Evolutionary conservation across 2,329 filamentous ascomycete genomes (phyloP).

Genomic region (Leptographium radiaticola): DNA sequence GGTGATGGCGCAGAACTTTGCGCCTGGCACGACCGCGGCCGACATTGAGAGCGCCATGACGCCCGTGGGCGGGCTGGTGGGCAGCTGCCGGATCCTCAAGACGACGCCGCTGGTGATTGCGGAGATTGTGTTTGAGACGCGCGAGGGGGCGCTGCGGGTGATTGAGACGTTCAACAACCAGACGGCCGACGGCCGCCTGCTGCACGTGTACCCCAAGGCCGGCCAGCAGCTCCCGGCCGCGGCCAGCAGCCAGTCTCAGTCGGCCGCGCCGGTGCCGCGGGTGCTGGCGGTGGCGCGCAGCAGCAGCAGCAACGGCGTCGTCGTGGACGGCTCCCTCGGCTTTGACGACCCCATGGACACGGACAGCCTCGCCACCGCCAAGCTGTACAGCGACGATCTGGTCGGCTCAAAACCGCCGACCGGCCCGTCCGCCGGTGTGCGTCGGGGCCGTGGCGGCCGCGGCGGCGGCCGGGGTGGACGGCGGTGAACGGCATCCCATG

Average conservation of each 20-base stretch:
- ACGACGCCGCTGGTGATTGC: conserved; percentile 60
- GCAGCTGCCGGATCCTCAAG: conserved; percentile 55
- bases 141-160: conserved; percentile 59
- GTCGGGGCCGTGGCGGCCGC: conserved; percentile 6
- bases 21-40: conserved; percentile 64
- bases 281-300: conserved; percentile 17
- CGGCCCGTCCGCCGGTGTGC: background rate
- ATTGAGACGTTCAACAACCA: conserved; percentile 68
- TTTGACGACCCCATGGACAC: conserved; percentile 36
- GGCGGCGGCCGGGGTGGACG: background rate
- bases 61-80: conserved; percentile 56
- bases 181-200: conserved; percentile 61
- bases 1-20: conserved; percentile 71
- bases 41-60: conserved; percentile 75
- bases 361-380: conserved; percentile 14
- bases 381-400: conserved; percentile 38
- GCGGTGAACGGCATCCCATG: background rate
- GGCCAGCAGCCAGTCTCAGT: conserved; percentile 7
- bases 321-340: conserved; percentile 41
- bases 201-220: conserved; percentile 59
- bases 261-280: conserved; percentile 19
- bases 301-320: conserved; percentile 21
- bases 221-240: conserved; percentile 15
- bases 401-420: conserved; percentile 5
- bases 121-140: conserved; percentile 62